Base-by-base conservation (phyloP, 2,329 filamentous ascomycete species). In the Microascus cirrosus region DNA sequence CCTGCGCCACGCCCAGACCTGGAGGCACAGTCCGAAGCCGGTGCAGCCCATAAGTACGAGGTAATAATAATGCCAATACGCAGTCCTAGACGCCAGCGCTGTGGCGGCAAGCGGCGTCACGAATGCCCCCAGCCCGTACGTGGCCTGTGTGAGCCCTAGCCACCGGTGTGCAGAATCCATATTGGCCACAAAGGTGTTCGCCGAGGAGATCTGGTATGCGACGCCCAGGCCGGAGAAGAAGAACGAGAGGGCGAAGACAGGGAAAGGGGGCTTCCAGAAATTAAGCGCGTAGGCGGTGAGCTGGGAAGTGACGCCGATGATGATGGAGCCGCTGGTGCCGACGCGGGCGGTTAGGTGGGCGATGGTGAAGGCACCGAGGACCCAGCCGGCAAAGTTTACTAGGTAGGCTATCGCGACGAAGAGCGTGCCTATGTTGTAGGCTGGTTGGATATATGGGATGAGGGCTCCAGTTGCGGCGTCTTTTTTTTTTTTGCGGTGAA, bases 371-470 rank as follows among this genome's bases (percentile, higher is more conserved):
- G 89, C 89, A 1, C 87, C 86, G 13, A 79, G 69, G 65, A 95
- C 84, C 72, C 90, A 95, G 18, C 90, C 90, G 4, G 86, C 62
- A 0, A 90, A 89, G 63, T 89, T 89, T 52, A 85, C 82, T 34
- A 94, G 80, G 73, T 94, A 95, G 65, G 95, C 89, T 42, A 93
- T 74, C 1, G 90, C 93, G 2, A 94, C 87, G 10, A 90, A 71
- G 2, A 84, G 86, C 68, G 94, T 93, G 50, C 85, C 86, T 58
- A 94, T 89, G 59, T 77, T 63, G 66, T 93, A 95, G 64, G 67
- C 82, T 68, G 73, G 76, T 68, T 93, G 87, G 69, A 95, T 87
- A 66, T 90, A 90, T 0, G 90, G 89, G 63, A 95, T 88, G 59
- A 94, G 67, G 12, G 89, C 88, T 66, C 90, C 90, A 1, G 89